phyloP scores from a whole-genome alignment of 176 grass and related monocot genomes.

The Otatea glauca region DNA sequence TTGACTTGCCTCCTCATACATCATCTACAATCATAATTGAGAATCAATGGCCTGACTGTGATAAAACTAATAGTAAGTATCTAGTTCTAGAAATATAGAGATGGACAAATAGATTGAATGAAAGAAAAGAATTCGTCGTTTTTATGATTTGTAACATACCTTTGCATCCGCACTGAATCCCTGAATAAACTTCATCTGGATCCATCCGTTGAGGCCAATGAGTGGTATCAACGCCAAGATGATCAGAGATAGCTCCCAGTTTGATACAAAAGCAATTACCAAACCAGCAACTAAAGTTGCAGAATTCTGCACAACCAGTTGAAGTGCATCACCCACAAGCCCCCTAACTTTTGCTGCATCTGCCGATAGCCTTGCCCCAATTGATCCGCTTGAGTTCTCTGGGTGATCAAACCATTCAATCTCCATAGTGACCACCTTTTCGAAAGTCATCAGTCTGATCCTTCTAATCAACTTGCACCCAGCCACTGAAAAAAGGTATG shows the following conservation, averaged over 20 bases:
- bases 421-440: conserved; percentile 74
- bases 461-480: conserved; percentile 76
- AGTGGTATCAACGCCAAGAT: conserved; percentile 77
- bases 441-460: conserved; percentile 76
- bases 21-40: conserved; percentile 55
- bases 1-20: conserved; percentile 91
- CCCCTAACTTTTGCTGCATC: conserved; percentile 74
- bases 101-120: neutral
- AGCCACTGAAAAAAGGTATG: conserved; percentile 74
- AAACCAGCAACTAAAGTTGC: conserved; percentile 72
- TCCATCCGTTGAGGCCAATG: conserved; percentile 68
- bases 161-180: conserved; percentile 88
- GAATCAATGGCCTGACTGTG: neutral
- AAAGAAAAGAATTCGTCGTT: neutral
- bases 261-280: conserved; percentile 66
- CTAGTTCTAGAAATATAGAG: neutral
- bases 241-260: conserved; percentile 79
- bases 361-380: conserved; percentile 69
- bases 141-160: conserved; percentile 37
- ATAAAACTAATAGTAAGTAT: no score
- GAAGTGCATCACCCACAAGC: conserved; percentile 73
- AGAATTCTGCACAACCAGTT: conserved; percentile 68
- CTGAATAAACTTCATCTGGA: conserved; percentile 79
- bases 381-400: conserved; percentile 73
- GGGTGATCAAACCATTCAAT: conserved; percentile 80